Base-by-base conservation (phyloP, 805 yeast genomes). In the Barnettozyma botsteinii region DNA sequence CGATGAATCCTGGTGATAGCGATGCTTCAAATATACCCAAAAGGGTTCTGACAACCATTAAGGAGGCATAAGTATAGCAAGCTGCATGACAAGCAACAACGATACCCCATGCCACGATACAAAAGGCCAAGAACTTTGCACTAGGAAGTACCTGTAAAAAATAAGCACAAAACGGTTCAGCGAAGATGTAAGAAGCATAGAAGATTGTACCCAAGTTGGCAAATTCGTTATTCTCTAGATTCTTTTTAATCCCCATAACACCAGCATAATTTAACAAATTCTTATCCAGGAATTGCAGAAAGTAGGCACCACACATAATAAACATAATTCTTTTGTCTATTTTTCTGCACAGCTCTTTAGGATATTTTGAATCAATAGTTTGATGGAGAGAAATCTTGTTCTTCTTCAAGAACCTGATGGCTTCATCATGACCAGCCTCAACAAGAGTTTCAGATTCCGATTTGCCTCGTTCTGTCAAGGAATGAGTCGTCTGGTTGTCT, bases 211-310 rank as follows among this genome's bases (percentile, higher is more conserved):
- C 72, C 37, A 75, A 53, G 48, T 75, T 68, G 18, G 77, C 70
- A 50, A 69, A 76, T 37, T 77, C 72, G 30, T 73, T 65, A 7
- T 69, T 63, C 28, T 62, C 60, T 45, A 75, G 61, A 49, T 74
- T 66, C 3, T 63, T 54, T 50, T 70, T 73, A 48, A 78, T 74
- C 1, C 83, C 83, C 81, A 79, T 73, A 1, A 78, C 77, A 13
- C 79, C 79, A 3, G 84, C 79, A 51, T 77, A 75, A 46, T 77
- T 77, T 29, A 74, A 57, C 37, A 78, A 57, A n/a, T 75, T 66
- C 50, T 79, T 79, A 48, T 79, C 85, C 41, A 77, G 59, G 48
- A 74, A 75, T 60, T 77, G 81, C 14, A 77, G 57, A 41, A 77
- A 69, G 48, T 78, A 78, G 12, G 75, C 68, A 27, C 67, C 61